Base-by-base conservation (phyloP, 208 protist species). In the Crithidia thermophila region DNA sequence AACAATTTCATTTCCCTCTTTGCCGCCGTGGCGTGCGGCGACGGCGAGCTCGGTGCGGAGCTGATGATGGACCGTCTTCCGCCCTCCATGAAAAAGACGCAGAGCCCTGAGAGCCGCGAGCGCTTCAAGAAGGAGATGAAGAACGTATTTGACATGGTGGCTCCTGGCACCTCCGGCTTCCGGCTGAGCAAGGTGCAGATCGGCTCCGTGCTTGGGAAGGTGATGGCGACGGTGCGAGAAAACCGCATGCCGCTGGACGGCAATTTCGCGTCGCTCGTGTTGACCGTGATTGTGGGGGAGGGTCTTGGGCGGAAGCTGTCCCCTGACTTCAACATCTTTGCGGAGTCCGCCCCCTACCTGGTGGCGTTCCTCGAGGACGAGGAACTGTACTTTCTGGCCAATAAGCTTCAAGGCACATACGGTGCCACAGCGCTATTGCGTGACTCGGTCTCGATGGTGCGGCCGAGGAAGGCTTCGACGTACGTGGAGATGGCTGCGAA, bases 1-100 rank as follows among this genome's bases (percentile, higher is more conserved):
- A 79, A 89, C 62, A 98, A 98, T 61, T 98, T 98, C 61, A 90
- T 97, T 51, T 87, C 89, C 11, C 81, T 98, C 0, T 98, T 98
- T 73, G 82, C 87, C 10, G 91, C 93, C 0, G 89, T 98, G 3
- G 88, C 85, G 11, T 85, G 75, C 34, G 91, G 91, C 21, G 88
- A 98, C 56, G 93, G 94, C 14, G 72, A 87, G 47, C 79, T 91
- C 18, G 94, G 82, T 10, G 93, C 93, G 16, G 80, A 95, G 55
- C 73, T 98, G 28, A 98, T 98, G 93, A 51, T 98, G 4, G 88
- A 97, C 39, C 80, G 94, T 25, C 52, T 93, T 37, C 90, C 83
- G 14, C 45, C 81, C 10, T 58, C 58, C 27, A 53, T 64, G 67
- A 43, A 57, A 23, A 50, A 65, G 8, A 21, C 21, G 42, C 58